Evolutionary conservation across 2,329 filamentous ascomycete species (phyloP), one percentile per base, ranked within the genome.

Genomic region (Pseudogymnoascus sp.): DNA sequence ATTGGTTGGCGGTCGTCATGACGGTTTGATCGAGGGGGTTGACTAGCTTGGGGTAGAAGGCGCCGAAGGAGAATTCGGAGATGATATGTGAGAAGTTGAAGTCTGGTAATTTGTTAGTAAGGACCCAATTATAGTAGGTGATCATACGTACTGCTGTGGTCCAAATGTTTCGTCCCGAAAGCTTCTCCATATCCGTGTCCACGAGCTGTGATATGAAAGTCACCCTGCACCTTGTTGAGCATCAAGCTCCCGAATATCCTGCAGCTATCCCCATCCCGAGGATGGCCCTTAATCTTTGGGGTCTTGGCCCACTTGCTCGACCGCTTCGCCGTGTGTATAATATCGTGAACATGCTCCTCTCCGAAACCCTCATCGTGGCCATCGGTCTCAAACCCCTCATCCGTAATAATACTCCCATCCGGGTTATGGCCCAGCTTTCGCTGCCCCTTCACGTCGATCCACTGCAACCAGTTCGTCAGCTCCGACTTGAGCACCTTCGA

Each of bases 1-100:
- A 97, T 79, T 96, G 82, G 64, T 76, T 73, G 13, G 80, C 72
- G n/a, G 89, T 93, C 3, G 80, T 76, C 70, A 92, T 89, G 75
- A 92, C 85, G 48, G 94, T 97, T 67, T 88, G 87, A 78, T 97
- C 94, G 70, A 99, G 89, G 0, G 94, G 94, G 77, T 99, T 99
- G 70, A 88, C 83, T 61, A 99, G 87, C 27, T 88, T 90, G 0
- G 94, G 93, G 78, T 97, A 97, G 78, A 92, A 96, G n/a, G 92
- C 88, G 3, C 94, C 94, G 75, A 96, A 99, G 63, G 92, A 97
- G 69, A 99, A 85, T 75, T 99, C 94, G 70, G 89, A 92, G 78
- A 99, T 86, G 74, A 96, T 87, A 78, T 99, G 94, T 33, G 91
- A 93, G 81, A 99, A 99, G 82, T 99, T 97, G 82, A 99, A 97